A percentile compares a stretch with the other conserved stretches of the same genome.
These are phyloP conservation scores for Sporothrix schenckii DNA, from an alignment of 2,329 filamentous ascomycete genomes.

Conservation along the genomic window DNA sequence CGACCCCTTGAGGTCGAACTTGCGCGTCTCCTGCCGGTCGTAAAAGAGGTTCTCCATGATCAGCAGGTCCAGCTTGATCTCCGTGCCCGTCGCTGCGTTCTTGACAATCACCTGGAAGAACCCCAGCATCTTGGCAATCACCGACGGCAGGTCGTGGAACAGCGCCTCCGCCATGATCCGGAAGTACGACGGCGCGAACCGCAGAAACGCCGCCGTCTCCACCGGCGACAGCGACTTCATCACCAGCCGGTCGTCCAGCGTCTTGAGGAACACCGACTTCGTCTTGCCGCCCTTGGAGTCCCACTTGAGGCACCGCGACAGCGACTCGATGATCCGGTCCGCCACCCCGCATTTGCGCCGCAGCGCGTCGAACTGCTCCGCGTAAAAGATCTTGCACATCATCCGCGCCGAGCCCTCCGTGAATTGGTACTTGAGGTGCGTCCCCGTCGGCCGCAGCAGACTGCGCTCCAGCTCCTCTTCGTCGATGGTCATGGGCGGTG, in stretches of 20 bases:
- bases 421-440: constrained; percentile 95
- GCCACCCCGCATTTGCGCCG: constrained; percentile 89
- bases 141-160: constrained; percentile 91
- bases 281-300: constrained; percentile 98
- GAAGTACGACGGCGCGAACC: constrained; percentile 96
- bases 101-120: constrained; percentile 98
- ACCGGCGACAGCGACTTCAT: constrained; percentile 88
- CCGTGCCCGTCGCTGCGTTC: constrained; percentile 85
- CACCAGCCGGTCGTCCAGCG: constrained; percentile 89
- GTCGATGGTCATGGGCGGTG: constrained; percentile 41
- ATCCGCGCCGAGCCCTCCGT: constrained; percentile 91
- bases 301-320: constrained; percentile 96
- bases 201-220: constrained; percentile 90
- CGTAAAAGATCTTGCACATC: constrained; percentile 98
- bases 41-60: constrained; percentile 99
- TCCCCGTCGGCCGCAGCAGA: constrained; percentile 80
- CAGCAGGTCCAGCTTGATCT: constrained; percentile 91
- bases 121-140: constrained; percentile 98
- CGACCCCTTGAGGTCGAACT: constrained; percentile 94
- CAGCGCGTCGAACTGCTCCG: constrained; percentile 95
- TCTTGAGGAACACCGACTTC: constrained; percentile 96
- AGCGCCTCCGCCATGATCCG: constrained; percentile 94
- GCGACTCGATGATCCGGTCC: constrained; percentile 90
- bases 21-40: constrained; percentile 83
- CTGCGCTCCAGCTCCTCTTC: constrained; percentile 83